Evolutionary conservation across 2,329 filamentous ascomycete genomes (phyloP), one percentile per base, ranked within the genome.

Genomic region (Truncatella angustata): DNA sequence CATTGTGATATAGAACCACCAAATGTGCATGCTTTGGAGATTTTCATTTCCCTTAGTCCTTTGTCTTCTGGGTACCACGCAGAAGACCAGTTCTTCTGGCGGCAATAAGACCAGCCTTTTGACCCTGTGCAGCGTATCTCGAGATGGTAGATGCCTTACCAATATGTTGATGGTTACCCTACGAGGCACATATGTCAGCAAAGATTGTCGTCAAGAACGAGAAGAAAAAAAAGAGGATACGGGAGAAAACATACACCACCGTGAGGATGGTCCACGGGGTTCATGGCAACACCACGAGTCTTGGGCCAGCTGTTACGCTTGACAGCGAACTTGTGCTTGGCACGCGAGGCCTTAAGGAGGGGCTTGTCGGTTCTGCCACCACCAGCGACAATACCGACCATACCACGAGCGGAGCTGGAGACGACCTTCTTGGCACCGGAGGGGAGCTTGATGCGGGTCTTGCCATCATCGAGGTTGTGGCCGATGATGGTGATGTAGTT

Each of bases 281-380:
- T 99, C 94, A 99, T 99, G 80, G 94, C 94, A 88, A 99, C 94
- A 97, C 94, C 94, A 94, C 94, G 93, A 85, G 94, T 99, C 90
- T 96, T 97, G 81, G 94, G 94, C 94, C 94, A 99, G 74, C 87
- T 93, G 91, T 99, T 97, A 76, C 94, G 91, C 91, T 99, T 99
- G 82, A 97, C 95, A 68, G 92, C 91, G 82, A 96, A 99, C 90
- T 99, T 99, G 77, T 97, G 93, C 91, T 97, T 99, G 73, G 94
- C 94, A 75, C 94, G 91, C 72, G 93, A 97, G 71, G 94, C 94
- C 93, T 99, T 99, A 71, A 99, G 84, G 75, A 99, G 84, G 70
- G 94, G 94, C 87, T 99, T 99, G 85, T 99, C 94, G 77, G 94
- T 99, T 83, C 94, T 89, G 77, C 94, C 94, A 86, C 94, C 94